phyloP scores from a whole-genome alignment of 176 grass and related monocot genomes.

The Oryza rufipogon region DNA sequence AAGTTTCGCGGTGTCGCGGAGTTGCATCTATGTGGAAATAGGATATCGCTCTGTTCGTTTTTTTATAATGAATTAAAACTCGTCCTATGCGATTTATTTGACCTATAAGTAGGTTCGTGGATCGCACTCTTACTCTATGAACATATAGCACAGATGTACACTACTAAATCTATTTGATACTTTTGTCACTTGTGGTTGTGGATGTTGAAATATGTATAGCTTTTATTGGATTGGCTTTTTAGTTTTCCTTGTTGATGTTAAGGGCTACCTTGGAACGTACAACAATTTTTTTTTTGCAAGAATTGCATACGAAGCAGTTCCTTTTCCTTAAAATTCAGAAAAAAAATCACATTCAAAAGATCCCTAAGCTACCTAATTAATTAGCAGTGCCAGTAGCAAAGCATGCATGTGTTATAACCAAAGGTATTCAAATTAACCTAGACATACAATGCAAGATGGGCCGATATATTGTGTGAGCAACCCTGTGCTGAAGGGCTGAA shows the following conservation, averaged over 20 bases:
- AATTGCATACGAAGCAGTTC: not conserved
- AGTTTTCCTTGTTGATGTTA: not conserved
- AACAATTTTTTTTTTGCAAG: not conserved
- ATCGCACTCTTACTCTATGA: too few species aligned
- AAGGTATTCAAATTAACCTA: not conserved
- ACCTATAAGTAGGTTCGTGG: too few species aligned
- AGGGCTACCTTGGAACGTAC: not conserved
- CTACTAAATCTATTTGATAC: too few species aligned
- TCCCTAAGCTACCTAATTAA: not conserved
- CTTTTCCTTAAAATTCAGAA: not conserved
- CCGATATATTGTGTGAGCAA: not conserved
- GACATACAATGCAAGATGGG: not conserved
- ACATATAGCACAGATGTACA: too few species aligned
- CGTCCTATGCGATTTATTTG: too few species aligned
- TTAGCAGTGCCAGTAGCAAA: not conserved
- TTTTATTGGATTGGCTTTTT: too few species aligned
- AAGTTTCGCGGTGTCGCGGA: not conserved
- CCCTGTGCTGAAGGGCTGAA: not conserved
- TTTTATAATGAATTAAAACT: too few species aligned
- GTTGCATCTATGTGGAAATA: not conserved
- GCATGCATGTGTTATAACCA: not conserved
- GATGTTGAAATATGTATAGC: too few species aligned
- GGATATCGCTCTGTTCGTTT: not conserved
- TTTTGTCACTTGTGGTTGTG: not conserved
- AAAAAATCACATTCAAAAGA: not conserved